Percentiles rank a stretch among this genome's conserved stretches.
phyloP scores from a whole-genome alignment of 2,329 filamentous ascomycete genomes.

The Trichophyton benhamiae region DNA sequence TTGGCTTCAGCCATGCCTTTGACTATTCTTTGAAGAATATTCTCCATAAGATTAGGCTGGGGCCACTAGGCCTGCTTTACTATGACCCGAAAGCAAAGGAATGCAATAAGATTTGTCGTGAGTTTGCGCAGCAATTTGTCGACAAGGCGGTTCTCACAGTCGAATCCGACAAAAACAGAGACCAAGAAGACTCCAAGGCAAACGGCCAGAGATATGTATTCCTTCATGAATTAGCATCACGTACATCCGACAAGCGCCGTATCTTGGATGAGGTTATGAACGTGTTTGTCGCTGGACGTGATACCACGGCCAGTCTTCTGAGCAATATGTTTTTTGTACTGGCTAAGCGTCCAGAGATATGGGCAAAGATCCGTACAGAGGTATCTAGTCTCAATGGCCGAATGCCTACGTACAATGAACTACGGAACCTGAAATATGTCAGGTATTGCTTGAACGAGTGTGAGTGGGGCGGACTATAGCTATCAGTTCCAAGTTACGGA shows the following conservation, averaged over 20 bases:
- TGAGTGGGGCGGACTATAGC: not conserved
- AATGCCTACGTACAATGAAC: conserved; percentile 1
- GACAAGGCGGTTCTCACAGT: conserved; percentile 10
- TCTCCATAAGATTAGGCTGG: conserved; percentile 18
- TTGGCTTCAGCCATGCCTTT: conserved; percentile 2
- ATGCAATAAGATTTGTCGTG: conserved; percentile 12
- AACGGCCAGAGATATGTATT: conserved; percentile 50
- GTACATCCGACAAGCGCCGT: conserved; percentile 42
- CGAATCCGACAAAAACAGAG: conserved; percentile 49
- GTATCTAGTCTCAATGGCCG: conserved; percentile 34
- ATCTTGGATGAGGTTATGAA: conserved; percentile 65
- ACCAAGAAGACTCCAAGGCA: conserved; percentile 53
- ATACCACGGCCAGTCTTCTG: conserved; percentile 40
- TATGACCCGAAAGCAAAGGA: conserved; percentile 12
- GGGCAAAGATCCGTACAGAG: conserved; percentile 27
- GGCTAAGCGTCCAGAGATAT: conserved; percentile 38
- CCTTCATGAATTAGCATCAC: conserved; percentile 61
- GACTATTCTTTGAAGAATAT: conserved; percentile 36
- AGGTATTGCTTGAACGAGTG: conserved; percentile 12
- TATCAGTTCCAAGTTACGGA: conserved; percentile 33
- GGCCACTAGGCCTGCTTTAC: conserved; percentile 9
- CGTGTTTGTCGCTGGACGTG: conserved; percentile 42
- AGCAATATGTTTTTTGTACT: conserved; percentile 39
- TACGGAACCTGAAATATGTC: conserved; percentile 11
- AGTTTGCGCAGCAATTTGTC: conserved; percentile 12